A percentile compares a stretch with the other conserved stretches of the same genome.
These are phyloP conservation scores for Syzygium grande DNA, from an alignment of 345 rosid genomes.

Conservation along the genomic window DNA sequence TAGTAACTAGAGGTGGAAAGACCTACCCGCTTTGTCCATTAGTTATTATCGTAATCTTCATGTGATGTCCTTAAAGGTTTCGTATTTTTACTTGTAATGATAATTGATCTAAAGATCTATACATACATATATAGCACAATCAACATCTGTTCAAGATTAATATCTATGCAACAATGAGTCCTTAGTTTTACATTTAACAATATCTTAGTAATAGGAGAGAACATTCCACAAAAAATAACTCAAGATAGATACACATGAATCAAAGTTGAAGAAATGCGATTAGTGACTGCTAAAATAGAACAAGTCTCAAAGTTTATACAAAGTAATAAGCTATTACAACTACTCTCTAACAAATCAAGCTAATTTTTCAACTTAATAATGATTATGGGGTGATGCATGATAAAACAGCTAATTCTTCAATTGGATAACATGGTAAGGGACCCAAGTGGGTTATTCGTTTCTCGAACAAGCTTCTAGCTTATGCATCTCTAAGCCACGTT, in stretches of 20 bases:
- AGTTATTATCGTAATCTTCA: neutral
- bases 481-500: neutral
- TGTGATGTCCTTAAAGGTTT: neutral
- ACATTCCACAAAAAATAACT: neutral
- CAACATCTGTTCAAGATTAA: neutral
- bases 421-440: neutral
- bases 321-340: neutral
- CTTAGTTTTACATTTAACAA: neutral
- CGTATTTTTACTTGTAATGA: neutral
- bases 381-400: neutral
- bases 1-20: too few species aligned
- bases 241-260: neutral
- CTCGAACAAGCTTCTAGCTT: neutral
- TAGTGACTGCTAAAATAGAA: neutral
- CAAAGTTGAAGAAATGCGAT: neutral
- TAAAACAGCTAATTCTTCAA: neutral
- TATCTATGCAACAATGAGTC: neutral
- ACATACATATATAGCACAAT: neutral
- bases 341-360: neutral
- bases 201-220: neutral
- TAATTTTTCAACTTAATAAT: neutral
- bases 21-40: neutral
- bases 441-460: neutral
- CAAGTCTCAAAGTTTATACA: neutral
- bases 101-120: neutral